phyloP scores from a whole-genome alignment of 2,329 filamentous ascomycete genomes.

The Neonectria punicea region DNA sequence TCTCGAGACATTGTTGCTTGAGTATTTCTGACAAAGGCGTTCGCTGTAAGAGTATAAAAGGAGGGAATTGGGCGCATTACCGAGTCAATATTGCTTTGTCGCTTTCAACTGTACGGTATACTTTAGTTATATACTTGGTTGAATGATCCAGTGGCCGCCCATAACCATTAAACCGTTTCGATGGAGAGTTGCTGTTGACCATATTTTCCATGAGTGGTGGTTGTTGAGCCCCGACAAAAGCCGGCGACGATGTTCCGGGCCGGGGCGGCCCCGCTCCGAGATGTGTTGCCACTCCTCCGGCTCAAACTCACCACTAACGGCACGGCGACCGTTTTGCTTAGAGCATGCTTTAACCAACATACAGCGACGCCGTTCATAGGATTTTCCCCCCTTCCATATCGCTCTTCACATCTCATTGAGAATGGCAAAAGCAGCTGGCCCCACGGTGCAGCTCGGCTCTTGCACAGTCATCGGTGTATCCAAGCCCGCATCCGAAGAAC shows the following conservation, averaged over 20 bases:
- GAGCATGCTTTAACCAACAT: neutral
- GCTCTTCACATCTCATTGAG: neutral
- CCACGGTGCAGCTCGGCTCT: slow-evolving; percentile 34
- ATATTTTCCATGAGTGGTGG: neutral
- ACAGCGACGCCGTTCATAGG: neutral
- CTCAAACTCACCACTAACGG: neutral
- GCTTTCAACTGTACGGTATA: slow-evolving; percentile 25
- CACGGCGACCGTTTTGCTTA: neutral
- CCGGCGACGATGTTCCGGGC: neutral
- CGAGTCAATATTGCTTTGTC: slow-evolving; percentile 4
- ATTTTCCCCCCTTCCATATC: too few species aligned
- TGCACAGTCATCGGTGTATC: slow-evolving; percentile 38
- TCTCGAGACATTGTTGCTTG: slow-evolving; percentile 10
- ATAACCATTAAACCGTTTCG: neutral
- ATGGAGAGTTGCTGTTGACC: neutral
- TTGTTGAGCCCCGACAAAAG: neutral
- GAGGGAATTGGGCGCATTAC: slow-evolving; percentile 16
- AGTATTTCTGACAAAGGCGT: slow-evolving; percentile 27
- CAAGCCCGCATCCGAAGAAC: slow-evolving; percentile 35
- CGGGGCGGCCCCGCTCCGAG: slow-evolving; percentile 18
- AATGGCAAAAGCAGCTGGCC: slow-evolving; percentile 3
- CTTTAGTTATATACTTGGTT: slow-evolving; percentile 25
- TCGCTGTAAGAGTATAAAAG: slow-evolving; percentile 17
- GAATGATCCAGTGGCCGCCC: slow-evolving; percentile 4
- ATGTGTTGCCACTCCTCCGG: slow-evolving; percentile 1